Conservation (phyloP, 805 yeast species). For the Debaryomyces prosopidis region DNA sequence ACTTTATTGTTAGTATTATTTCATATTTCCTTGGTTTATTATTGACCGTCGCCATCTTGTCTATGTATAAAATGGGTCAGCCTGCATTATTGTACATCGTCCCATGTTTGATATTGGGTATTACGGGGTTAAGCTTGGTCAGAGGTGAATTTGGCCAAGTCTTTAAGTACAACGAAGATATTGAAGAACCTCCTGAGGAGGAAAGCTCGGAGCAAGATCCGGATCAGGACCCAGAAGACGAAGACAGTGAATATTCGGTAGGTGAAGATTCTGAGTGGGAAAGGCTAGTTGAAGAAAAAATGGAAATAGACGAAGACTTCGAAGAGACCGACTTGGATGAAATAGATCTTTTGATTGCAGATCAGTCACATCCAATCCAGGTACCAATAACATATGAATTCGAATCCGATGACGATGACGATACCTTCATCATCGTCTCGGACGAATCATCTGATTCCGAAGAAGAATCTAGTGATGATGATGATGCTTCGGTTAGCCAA, state of each 20-base stretch:
- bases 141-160: conserved; percentile 43
- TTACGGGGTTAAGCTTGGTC: conserved; percentile 30
- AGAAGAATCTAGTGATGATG: conserved; percentile 1
- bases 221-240: conserved; percentile 10
- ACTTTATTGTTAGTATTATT: conserved; percentile 46
- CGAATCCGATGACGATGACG: conserved; percentile 18
- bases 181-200: conserved; percentile 11
- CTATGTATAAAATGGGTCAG: conserved; percentile 48
- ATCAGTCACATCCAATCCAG: conserved; percentile 9
- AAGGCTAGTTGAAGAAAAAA: conserved; percentile 12
- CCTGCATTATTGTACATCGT: conserved; percentile 69
- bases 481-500: background rate
- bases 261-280: conserved; percentile 15
- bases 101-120: conserved; percentile 42
- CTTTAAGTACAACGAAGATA: conserved; percentile 38
- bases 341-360: conserved; percentile 3
- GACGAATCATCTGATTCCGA: conserved; percentile 10
- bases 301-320: conserved; percentile 17
- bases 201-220: conserved; percentile 4
- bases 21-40: conserved; percentile 51
- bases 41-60: conserved; percentile 42
- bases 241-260: conserved; percentile 8
- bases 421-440: conserved; percentile 15
- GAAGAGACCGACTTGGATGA: conserved; percentile 7
- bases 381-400: conserved; percentile 10